Evolutionary conservation across 179 eudicot species (phyloP).

Genomic region (Gypsophila paniculata): DNA sequence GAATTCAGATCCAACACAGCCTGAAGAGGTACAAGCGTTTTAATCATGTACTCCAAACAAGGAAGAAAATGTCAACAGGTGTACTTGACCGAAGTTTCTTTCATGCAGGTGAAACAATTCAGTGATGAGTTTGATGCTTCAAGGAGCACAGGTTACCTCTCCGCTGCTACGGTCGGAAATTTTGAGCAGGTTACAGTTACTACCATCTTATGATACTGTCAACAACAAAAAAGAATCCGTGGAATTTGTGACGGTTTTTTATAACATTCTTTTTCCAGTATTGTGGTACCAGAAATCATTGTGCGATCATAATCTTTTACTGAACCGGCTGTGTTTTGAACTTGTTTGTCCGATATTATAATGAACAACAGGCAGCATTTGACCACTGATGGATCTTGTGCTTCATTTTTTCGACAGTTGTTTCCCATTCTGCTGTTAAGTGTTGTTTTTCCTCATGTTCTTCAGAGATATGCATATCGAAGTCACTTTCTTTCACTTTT

Average conservation of each 20-base stretch:
- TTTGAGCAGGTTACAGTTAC: slow-evolving; percentile 66
- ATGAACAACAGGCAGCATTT: neutral
- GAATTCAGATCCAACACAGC: slow-evolving; percentile 85
- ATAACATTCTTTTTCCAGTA: neutral
- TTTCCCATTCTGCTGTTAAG: neutral
- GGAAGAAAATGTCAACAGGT: neutral
- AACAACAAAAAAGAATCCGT: neutral
- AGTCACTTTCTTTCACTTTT: no score
- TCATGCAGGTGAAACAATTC: slow-evolving; percentile 55
- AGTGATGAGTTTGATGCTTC: slow-evolving; percentile 76
- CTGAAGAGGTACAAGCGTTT: slow-evolving; percentile 52
- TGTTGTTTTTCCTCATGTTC: neutral
- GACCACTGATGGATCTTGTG: neutral
- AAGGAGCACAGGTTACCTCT: slow-evolving; percentile 91
- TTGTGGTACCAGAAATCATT: neutral
- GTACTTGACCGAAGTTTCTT: slow-evolving; percentile 9
- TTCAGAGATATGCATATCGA: neutral
- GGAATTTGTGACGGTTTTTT: neutral
- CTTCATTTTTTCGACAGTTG: neutral
- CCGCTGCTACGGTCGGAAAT: slow-evolving; percentile 71
- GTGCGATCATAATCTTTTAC: neutral
- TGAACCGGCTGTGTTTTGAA: neutral
- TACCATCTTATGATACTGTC: neutral
- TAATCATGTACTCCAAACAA: neutral
- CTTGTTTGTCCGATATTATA: no score